These are phyloP conservation scores for Fraxinus nigra DNA, from an alignment of 305 asterid species.

Conservation along the genomic window DNA sequence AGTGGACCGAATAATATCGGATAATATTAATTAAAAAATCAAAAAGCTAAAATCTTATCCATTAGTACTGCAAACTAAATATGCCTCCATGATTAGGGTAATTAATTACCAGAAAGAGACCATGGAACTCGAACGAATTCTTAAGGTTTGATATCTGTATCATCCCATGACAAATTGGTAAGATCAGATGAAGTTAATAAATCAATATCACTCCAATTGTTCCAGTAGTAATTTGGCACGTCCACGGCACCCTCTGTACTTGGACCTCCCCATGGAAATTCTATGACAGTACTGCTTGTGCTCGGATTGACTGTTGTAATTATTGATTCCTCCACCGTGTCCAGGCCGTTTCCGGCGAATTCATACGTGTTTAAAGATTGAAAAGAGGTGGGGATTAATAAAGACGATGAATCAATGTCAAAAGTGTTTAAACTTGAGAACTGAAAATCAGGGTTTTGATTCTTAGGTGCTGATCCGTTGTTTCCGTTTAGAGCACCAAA, in stretches of 20 bases:
- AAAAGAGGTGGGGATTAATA: conserved; percentile 12
- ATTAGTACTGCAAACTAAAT: not conserved
- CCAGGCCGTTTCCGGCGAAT: conserved; percentile 33
- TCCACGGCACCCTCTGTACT: conserved; percentile 27
- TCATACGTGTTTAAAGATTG: conserved; percentile 19
- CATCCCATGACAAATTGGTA: conserved; percentile 57
- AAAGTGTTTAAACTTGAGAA: conserved; percentile 38
- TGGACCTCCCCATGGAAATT: conserved; percentile 36
- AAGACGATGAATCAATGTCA: conserved; percentile 28
- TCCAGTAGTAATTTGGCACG: conserved; percentile 45
- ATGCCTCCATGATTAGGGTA: not conserved
- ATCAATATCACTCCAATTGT: conserved; percentile 45
- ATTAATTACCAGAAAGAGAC: not conserved
- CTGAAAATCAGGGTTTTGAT: conserved; percentile 30
- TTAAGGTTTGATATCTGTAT: conserved; percentile 50
- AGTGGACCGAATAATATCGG: not conserved
- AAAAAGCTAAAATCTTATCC: not conserved
- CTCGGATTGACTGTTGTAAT: conserved; percentile 45
- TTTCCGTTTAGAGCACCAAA: not conserved
- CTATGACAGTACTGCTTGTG: conserved; percentile 29
- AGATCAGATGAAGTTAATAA: conserved; percentile 53
- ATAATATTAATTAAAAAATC: too few species aligned
- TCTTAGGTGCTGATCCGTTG: conserved; percentile 21
- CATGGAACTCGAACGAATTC: not conserved
- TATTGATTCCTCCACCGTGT: conserved; percentile 52